A percentile compares a stretch with the other conserved stretches of the same genome.
Conservation (phyloP, 805 yeast species). For the Kregervanrija pseudodelftensis region DNA sequence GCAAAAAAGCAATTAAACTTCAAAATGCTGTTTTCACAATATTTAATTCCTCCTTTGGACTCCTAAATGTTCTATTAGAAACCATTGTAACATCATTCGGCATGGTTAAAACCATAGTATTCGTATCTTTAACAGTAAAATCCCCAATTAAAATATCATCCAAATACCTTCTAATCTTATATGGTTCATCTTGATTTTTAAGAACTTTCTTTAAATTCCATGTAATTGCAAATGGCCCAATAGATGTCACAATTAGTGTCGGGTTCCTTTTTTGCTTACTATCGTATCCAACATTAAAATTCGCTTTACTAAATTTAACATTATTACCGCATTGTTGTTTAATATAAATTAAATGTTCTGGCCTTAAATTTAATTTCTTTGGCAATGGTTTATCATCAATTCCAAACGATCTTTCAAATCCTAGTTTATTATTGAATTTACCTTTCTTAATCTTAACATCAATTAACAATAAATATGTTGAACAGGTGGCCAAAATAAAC, state of each 20-base stretch:
- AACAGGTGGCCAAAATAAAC: constrained; percentile 78
- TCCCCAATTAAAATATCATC: constrained; percentile 66
- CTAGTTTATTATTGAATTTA: constrained; percentile 49
- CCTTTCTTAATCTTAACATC: constrained; percentile 62
- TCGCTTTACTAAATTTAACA: constrained; percentile 61
- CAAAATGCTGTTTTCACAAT: constrained; percentile 20
- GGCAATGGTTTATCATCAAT: constrained; percentile 64
- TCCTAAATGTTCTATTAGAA: constrained; percentile 48
- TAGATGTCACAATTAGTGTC: constrained; percentile 64
- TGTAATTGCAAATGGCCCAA: constrained; percentile 75
- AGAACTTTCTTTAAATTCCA: constrained; percentile 68
- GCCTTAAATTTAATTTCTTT: constrained; percentile 55
- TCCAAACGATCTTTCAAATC: constrained; percentile 59
- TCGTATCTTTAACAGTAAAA: constrained; percentile 67
- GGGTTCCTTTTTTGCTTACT: constrained; percentile 38
- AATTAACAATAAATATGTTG: constrained; percentile 59
- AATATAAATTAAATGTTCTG: constrained; percentile 67
- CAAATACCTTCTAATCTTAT: constrained; percentile 55
- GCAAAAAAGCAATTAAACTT: neutral
- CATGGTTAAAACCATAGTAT: constrained; percentile 64
- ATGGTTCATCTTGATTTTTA: constrained; percentile 45
- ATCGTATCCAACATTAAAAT: constrained; percentile 66
- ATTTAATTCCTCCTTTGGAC: constrained; percentile 33
- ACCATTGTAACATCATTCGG: constrained; percentile 73
- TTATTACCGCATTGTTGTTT: constrained; percentile 40